phyloP scores from a whole-genome alignment of 352 stramenopile species.

The Pseudoperonospora humuli region DNA sequence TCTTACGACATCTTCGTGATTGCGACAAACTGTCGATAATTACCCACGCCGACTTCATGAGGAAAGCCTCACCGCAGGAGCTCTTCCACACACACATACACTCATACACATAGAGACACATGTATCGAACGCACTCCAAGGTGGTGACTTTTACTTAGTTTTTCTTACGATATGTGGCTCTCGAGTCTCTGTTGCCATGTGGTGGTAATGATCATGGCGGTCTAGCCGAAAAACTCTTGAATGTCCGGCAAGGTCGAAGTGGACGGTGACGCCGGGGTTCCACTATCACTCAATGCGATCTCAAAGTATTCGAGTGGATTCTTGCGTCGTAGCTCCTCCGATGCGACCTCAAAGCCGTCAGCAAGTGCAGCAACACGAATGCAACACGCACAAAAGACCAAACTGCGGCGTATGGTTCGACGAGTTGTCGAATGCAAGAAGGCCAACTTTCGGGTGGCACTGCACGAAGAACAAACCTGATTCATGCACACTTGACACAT shows the following conservation, averaged over 20 bases:
- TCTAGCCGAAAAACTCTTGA: constrained; percentile 31
- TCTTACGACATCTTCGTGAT: too few relatives aligned
- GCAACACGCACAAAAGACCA: constrained; percentile 23
- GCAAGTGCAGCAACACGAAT: constrained; percentile 14
- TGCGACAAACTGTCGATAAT: too few relatives aligned
- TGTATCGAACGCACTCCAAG: too few relatives aligned
- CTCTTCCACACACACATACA: too few relatives aligned
- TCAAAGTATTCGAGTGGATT: constrained; percentile 31
- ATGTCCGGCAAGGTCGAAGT: constrained; percentile 27
- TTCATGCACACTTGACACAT: constrained; percentile 32
- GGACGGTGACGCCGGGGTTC: constrained; percentile 17
- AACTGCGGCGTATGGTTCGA: constrained; percentile 12
- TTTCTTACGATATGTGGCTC: too few relatives aligned
- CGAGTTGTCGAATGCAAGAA: constrained; percentile 22
- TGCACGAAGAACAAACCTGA: constrained; percentile 21
- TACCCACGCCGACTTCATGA: too few relatives aligned
- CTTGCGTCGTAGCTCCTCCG: constrained; percentile 20
- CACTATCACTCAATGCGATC: constrained; percentile 19
- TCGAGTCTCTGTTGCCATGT: too few relatives aligned
- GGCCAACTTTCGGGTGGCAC: constrained; percentile 12
- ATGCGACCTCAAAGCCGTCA: constrained; percentile 25
- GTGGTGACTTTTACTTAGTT: too few relatives aligned
- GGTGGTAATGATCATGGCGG: neutral
- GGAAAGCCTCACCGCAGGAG: too few relatives aligned
- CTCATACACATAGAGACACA: too few relatives aligned